A percentile compares a stretch with the other conserved stretches of the same genome.
phyloP scores from a whole-genome alignment of 116 monocot genomes.

The Iris pallida region DNA sequence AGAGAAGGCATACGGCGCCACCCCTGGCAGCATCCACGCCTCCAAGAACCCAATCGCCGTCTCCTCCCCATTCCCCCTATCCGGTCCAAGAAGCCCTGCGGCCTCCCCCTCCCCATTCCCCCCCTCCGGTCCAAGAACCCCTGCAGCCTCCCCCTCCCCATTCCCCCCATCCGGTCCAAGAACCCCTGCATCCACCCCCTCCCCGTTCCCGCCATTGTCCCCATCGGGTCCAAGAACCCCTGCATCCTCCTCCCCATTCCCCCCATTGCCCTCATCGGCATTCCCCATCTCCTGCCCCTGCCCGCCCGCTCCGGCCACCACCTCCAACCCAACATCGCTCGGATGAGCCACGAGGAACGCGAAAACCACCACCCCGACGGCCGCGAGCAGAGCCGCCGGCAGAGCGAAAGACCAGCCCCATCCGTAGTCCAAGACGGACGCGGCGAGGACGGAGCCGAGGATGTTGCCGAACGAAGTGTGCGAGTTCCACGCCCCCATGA shows the following conservation, averaged over 20 bases:
- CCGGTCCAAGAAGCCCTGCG: conserved; percentile 22
- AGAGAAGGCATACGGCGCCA: conserved; percentile 65
- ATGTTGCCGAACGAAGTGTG: conserved; percentile 83
- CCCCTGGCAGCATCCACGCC: conserved; percentile 79
- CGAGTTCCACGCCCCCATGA: conserved; percentile 93
- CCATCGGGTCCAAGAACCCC: neutral
- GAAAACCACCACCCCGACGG: conserved; percentile 38
- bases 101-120: conserved; percentile 11
- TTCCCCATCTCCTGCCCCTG: conserved; percentile 45
- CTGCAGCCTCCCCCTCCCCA: neutral
- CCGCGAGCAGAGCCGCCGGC: conserved; percentile 40
- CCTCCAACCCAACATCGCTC: conserved; percentile 38
- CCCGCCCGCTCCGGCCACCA: conserved; percentile 11
- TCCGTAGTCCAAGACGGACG: conserved; percentile 65
- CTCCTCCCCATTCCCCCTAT: neutral
- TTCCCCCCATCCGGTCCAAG: too few relatives aligned
- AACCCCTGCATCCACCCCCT: conserved; percentile 68
- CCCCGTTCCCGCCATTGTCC: neutral
- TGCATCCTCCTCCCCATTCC: conserved; percentile 19
- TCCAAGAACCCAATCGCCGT: conserved; percentile 76
- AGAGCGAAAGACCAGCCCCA: conserved; percentile 91
- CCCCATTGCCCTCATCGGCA: conserved; percentile 15
- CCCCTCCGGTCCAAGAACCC: neutral
- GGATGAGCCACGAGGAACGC: conserved; percentile 56
- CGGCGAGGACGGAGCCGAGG: conserved; percentile 69